A percentile compares a stretch with the other conserved stretches of the same genome.
Evolutionary conservation across 371 early-diverging fungal species (phyloP).

Genomic region (Haplosporangium sp.): DNA sequence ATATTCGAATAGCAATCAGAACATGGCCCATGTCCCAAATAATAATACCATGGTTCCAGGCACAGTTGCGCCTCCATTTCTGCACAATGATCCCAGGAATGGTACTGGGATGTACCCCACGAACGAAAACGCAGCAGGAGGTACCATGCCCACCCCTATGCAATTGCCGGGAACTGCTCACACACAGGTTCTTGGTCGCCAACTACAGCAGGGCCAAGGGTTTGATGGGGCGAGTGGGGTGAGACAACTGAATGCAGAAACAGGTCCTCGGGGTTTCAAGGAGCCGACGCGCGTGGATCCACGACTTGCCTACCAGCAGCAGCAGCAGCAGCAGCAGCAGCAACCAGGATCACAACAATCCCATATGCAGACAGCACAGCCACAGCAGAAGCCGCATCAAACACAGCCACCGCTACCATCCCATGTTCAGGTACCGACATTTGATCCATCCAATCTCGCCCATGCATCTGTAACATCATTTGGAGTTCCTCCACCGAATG

Average conservation of each 20-base stretch:
- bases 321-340: constrained; percentile 17
- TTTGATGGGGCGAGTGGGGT: too few relatives aligned
- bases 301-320: constrained; percentile 8
- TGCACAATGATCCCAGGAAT: constrained; percentile 18
- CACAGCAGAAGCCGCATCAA: constrained; percentile 5
- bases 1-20: constrained; percentile 51
- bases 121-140: constrained; percentile 1
- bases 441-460: background rate
- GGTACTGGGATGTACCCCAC: constrained; percentile 6
- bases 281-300: constrained; percentile 25
- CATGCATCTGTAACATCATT: too few relatives aligned
- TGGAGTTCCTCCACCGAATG: background rate
- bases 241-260: background rate
- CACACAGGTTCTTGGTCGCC: too few relatives aligned
- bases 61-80: constrained; percentile 20
- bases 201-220: too few relatives aligned
- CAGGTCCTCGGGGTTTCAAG: constrained; percentile 4
- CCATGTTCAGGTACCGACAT: background rate
- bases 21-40: constrained; percentile 34
- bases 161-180: too few relatives aligned
- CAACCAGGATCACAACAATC: background rate
- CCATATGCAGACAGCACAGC: constrained; percentile 11
- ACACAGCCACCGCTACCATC: constrained; percentile 26
- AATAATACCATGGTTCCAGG: constrained; percentile 49
- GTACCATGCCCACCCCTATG: background rate